Evolutionary conservation across 164 flowering plant species (phyloP), one percentile per base, ranked within the genome.

Genomic region (Euptelea pleiosperma): DNA sequence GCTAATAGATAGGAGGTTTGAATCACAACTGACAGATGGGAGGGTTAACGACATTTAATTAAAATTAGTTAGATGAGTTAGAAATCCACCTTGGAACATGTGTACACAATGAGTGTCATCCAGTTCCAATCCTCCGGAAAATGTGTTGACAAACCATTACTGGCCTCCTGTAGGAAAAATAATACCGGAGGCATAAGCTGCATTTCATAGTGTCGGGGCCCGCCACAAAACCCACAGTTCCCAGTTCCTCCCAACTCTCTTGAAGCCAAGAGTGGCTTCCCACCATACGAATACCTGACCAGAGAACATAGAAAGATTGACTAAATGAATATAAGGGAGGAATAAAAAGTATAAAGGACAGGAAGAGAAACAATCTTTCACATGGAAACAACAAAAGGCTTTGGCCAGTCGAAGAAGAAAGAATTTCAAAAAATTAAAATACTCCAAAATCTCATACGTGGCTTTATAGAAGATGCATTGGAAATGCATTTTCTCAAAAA

Each of bases 161-260:
- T 68, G 9, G 68, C 83, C 70, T 91, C 83, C 21, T 65, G 84
- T 47, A 94, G 79, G 74, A 85, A 94, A 71, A 78, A 89, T 57
- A 89, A 57, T 22, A 91, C 41, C 3, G 88, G 88, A 8, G 97
- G 85, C 97, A 94, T 94, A 53, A 94, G 69, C 79, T 94, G 99
- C 91, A 94, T 69, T 47, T 94, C 97, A 60, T 68, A 94, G 34
- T 73, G 82, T 70, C 88, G 75, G 37, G 78, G 40, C 33, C 66
- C 86, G 62, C 95, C 89, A 71, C 99, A 94, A n/a, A 61, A 65
- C 44, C 25, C 49, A 64, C 97, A 94, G 14, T 19, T 60, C 46
- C 78, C 82, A 11, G 85, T 81, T 39, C 77, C 73, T 45, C 45
- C 70, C 12, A 64, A 52, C 22, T 67, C 66, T 50, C 55, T 59